phyloP scores from a whole-genome alignment of 2,329 filamentous ascomycete genomes.

The Ramichloridium luteum region DNA sequence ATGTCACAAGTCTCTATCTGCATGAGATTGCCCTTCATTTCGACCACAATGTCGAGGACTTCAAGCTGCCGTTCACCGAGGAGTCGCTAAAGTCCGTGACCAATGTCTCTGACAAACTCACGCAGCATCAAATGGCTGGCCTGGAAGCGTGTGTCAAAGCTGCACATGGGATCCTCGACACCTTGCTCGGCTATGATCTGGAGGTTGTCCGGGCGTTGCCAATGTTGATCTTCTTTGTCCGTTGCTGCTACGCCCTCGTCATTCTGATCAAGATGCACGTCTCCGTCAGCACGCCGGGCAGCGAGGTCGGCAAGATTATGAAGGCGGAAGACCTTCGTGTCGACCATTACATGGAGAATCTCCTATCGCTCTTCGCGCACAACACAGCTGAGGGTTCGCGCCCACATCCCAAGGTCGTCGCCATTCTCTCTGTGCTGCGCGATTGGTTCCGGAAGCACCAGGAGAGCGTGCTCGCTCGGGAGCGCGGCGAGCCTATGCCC shows the following conservation, averaged over 20 bases:
- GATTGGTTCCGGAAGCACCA: slow-evolving; percentile 33
- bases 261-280: slow-evolving; percentile 50
- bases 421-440: slow-evolving; percentile 33
- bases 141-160: slow-evolving; percentile 35
- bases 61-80: slow-evolving; percentile 33
- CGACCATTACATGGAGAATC: slow-evolving; percentile 33
- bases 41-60: slow-evolving; percentile 34
- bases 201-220: slow-evolving; percentile 33
- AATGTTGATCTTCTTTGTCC: slow-evolving; percentile 36
- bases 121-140: slow-evolving; percentile 35
- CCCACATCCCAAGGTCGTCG: slow-evolving; percentile 37
- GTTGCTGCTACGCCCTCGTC: slow-evolving; percentile 44
- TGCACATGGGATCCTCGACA: slow-evolving; percentile 36
- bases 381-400: slow-evolving; percentile 13
- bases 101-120: slow-evolving; percentile 29
- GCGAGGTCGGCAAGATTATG: slow-evolving; percentile 38
- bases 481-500: too few relatives aligned
- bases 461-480: slow-evolving; percentile 18
- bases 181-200: slow-evolving; percentile 37
- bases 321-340: slow-evolving; percentile 36
- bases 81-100: slow-evolving; percentile 31
- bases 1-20: slow-evolving; percentile 37
- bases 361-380: slow-evolving; percentile 31
- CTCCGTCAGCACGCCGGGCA: slow-evolving; percentile 36
- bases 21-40: slow-evolving; percentile 40